Evolutionary conservation across 345 rosid genomes (phyloP).

Genomic region (Arabis alpina): DNA sequence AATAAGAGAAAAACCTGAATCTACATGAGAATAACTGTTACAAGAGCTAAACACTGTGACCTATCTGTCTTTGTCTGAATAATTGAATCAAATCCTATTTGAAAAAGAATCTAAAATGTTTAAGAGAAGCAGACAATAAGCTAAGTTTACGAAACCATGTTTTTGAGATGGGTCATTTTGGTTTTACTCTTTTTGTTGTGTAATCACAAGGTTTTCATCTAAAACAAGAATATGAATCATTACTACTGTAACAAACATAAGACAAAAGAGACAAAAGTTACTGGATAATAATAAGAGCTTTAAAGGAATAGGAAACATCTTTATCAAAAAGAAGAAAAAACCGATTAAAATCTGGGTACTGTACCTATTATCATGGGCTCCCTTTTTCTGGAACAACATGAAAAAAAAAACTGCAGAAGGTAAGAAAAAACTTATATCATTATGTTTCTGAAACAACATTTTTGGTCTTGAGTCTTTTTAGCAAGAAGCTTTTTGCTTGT

Average conservation of each 20-base stretch:
- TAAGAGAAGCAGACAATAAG: conserved; percentile 1
- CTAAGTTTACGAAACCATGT: conserved; percentile 14
- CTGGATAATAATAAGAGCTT: conserved; percentile 19
- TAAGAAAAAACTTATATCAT: conserved; percentile 31
- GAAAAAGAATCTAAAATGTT: background rate
- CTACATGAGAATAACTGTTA: conserved; percentile 35
- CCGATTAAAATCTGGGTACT: conserved; percentile 27
- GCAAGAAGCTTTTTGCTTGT: conserved; percentile 29
- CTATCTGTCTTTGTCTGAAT: conserved; percentile 22
- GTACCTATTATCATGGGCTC: conserved; percentile 40
- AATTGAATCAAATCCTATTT: background rate
- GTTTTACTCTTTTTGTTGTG: conserved; percentile 20
- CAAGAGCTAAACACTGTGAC: conserved; percentile 25
- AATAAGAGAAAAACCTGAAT: conserved; percentile 8
- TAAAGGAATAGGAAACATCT: conserved; percentile 27
- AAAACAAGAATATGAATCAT: conserved; percentile 29
- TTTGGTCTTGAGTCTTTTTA: conserved; percentile 31
- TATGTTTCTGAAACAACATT: conserved; percentile 36
- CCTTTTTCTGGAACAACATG: conserved; percentile 42
- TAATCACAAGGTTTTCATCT: conserved; percentile 30
- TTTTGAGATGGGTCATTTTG: background rate
- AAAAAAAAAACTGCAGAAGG: conserved; percentile 40
- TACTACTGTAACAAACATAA: conserved; percentile 27
- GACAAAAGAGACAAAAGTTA: conserved; percentile 29
- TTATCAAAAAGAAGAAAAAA: conserved; percentile 33